Evolutionary conservation across 495 filamentous ascomycete species (phyloP).

Genomic region (Tuber microsphaerosporum): DNA sequence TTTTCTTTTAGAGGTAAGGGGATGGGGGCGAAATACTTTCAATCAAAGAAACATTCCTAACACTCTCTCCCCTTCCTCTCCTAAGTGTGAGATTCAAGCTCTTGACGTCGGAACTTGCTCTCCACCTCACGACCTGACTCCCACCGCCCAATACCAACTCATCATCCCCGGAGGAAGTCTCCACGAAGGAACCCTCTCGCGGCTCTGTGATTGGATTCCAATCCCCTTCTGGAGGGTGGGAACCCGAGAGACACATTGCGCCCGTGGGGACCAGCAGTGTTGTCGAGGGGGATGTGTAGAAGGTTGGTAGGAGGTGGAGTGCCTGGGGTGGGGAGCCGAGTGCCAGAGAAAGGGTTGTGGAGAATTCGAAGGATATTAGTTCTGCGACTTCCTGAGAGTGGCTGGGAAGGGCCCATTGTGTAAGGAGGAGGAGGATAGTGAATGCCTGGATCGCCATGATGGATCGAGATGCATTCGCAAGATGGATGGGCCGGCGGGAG

Average conservation of each 20-base stretch:
- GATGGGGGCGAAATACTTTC: slow-evolving; percentile 19
- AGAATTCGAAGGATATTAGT: background rate
- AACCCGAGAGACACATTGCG: slow-evolving; percentile 16
- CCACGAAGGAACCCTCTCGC: slow-evolving; percentile 22
- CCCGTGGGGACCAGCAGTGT: slow-evolving; percentile 22
- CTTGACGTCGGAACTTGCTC: slow-evolving; percentile 21
- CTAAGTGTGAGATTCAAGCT: slow-evolving; percentile 34
- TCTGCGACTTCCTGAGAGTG: background rate
- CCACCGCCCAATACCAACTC: slow-evolving; percentile 2
- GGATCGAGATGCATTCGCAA: background rate
- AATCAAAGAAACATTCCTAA: slow-evolving; percentile 31
- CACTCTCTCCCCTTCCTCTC: slow-evolving; percentile 24
- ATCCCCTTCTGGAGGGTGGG: slow-evolving; percentile 1
- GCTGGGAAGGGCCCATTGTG: background rate
- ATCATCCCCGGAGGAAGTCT: slow-evolving; percentile 3
- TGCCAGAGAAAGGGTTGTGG: background rate
- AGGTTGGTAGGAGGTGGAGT: slow-evolving; percentile 26
- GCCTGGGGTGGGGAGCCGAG: slow-evolving; percentile 28
- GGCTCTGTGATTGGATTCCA: slow-evolving; percentile 34
- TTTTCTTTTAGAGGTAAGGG: background rate
- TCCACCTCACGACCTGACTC: slow-evolving; percentile 21
- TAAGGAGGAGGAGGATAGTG: background rate
- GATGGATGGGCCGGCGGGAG: background rate
- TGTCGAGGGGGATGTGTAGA: slow-evolving; percentile 30
- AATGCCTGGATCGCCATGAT: background rate